Evolutionary conservation across 1,284 basidiomycete species (phyloP), one percentile per base, ranked within the genome.

Genomic region (Leccinum ambiguum): DNA sequence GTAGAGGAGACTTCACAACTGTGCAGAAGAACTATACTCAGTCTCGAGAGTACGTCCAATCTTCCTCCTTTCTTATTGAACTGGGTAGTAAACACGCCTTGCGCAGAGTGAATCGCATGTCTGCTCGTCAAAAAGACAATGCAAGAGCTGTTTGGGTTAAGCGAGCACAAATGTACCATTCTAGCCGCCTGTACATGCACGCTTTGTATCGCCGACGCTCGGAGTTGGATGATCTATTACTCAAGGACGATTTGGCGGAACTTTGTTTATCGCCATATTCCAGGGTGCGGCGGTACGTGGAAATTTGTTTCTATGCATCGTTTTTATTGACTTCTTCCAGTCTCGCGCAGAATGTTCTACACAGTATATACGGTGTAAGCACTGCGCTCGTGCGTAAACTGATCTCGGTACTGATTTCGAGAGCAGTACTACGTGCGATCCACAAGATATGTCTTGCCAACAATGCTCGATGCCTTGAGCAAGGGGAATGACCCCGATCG

Each of bases 401-500:
- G 14, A 72, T 39, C 13, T 21, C 18, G 4, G n/a, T 26, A 30
- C 56, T 53, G 50, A 53, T 53, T 53, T 53, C 50, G 50, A 21
- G 50, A 53, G 21, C 68, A 93, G 86, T 89, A 91, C 72, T 98
- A 92, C 71, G 84, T 94, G 64, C 90, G 95, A 56, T 91, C 93
- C 2, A 92, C 91, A 66, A 83, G 88, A 66, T 85, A 91, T 68
- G 86, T 78, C 36, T 61, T 78, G 62, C 90, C 92, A 1, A 81
- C 81, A 26, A 79, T 96, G 43, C 90, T 97, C 71, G 84, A 89
- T 54, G 88, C 93, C 0, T 76, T 93, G 58, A 77, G 80, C 63
- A 90, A 89, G 72, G 93, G 91, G 6, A 89, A 84, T 66, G 92
- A 95, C 72, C 93, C 96, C 23, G 97, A 98, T 78, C 85, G 91